These are phyloP conservation scores for Nothophoma quercina DNA, from an alignment of 2,329 filamentous ascomycete species.

Conservation along the genomic window DNA sequence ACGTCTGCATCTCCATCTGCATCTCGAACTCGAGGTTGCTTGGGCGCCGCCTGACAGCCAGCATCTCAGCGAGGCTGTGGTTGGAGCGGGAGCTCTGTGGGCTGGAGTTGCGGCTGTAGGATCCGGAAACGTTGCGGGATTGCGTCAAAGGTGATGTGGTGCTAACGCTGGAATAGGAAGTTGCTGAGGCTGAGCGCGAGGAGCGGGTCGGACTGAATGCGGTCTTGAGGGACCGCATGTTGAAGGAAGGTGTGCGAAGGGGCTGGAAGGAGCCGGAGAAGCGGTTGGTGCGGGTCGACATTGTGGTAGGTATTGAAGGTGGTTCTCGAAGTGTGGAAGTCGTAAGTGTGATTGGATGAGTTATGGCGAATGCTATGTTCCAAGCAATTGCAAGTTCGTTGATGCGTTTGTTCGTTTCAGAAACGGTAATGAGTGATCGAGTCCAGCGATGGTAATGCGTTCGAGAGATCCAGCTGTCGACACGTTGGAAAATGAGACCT, in stretches of 20 bases:
- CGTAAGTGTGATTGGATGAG: constrained; percentile 1
- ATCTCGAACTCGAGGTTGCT: constrained; percentile 46
- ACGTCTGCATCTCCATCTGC: constrained; percentile 43
- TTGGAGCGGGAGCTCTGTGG: constrained; percentile 13
- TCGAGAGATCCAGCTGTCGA: constrained; percentile 28
- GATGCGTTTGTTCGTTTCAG: constrained; percentile 1
- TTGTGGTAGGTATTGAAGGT: constrained; percentile 23
- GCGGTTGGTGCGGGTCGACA: constrained; percentile 48
- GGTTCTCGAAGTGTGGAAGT: constrained; percentile 12
- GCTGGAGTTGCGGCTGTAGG: constrained; percentile 28
- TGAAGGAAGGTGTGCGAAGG: constrained; percentile 36
- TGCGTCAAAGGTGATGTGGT: constrained; percentile 40
- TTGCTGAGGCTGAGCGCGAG: constrained; percentile 37
- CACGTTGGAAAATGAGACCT: constrained; percentile 11
- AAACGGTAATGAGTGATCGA: constrained; percentile 1
- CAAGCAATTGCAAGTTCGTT: constrained; percentile 14
- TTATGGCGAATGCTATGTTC: constrained; percentile 9
- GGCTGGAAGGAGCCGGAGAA: constrained; percentile 46
- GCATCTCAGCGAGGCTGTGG: constrained; percentile 40
- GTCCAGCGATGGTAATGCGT: constrained; percentile 11
- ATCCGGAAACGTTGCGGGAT: background rate
- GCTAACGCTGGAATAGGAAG: constrained; percentile 27
- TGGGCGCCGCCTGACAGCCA: constrained; percentile 45
- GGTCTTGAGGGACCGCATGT: constrained; percentile 44
- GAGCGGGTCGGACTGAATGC: constrained; percentile 47